These are phyloP conservation scores for Pistacia atlantica DNA, from an alignment of 345 rosid genomes.

Conservation along the genomic window DNA sequence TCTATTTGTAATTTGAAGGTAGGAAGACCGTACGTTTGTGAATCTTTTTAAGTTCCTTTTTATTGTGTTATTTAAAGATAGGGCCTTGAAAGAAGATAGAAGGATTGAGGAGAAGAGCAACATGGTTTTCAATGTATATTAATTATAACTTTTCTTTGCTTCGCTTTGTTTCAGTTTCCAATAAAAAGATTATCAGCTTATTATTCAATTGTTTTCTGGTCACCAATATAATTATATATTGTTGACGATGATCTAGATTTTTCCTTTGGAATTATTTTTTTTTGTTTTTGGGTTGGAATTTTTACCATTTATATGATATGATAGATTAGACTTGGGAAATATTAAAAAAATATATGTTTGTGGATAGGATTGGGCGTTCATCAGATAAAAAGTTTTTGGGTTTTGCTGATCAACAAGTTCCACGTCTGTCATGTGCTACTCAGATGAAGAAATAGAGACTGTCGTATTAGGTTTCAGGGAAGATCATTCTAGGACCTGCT, in stretches of 20 bases:
- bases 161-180: slow-evolving; percentile 23
- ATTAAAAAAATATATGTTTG: neutral
- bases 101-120: slow-evolving; percentile 18
- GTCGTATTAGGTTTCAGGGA: neutral
- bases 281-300: neutral
- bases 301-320: neutral
- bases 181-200: slow-evolving; percentile 21
- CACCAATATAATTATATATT: neutral
- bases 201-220: slow-evolving; percentile 16
- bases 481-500: slow-evolving; percentile 5
- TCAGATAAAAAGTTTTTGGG: neutral
- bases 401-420: neutral
- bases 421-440: slow-evolving; percentile 8
- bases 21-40: slow-evolving; percentile 4
- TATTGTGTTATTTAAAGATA: slow-evolving; percentile 7
- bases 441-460: neutral
- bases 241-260: slow-evolving; percentile 9
- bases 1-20: neutral
- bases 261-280: neutral
- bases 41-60: slow-evolving; percentile 9
- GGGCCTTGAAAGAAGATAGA: slow-evolving; percentile 12
- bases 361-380: neutral
- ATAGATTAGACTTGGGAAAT: slow-evolving; percentile 4
- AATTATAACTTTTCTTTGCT: slow-evolving; percentile 10
- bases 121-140: slow-evolving; percentile 25